Evolutionary conservation across 1,139 yeast genomes (phyloP), one percentile per base, ranked within the genome.

Genomic region (Pneumocystis wakefieldiae): DNA sequence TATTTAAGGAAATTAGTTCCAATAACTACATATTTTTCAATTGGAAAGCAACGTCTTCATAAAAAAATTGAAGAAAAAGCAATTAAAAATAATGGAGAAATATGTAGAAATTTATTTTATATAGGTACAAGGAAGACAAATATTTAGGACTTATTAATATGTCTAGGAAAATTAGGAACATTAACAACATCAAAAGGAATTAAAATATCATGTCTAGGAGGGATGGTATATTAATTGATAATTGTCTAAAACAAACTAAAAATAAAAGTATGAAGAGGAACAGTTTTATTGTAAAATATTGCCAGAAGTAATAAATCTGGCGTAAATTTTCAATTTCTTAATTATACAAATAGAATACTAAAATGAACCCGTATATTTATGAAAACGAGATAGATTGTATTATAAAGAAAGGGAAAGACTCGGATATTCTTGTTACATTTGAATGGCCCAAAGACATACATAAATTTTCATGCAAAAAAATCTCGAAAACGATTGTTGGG

Each of bases 371-470:
- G 17, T 48, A 24, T 19, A 48, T 48, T 48, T 48, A 48, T 48
- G 32, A 48, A 24, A 48, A 1, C 7, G 55, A 48, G 17, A 3
- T 48, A 48, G n/a, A 48, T 10, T 10, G 12, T 19, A 48, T 48
- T 48, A 48, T 48, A 8, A 24, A 37, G 15, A 17, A 28, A 28
- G 14, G 35, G 39, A 61, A 64, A 41, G 48, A 53, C 24, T 63
- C 84, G 2, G 92, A 86, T 70, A 75, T 86, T 2, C 69, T 87
- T 14, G 67, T 87, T 0, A 78, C 87, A 0, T 77, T 78, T 64
- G 77, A 80, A 64, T 86, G 91, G 90, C 86, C 92, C 8, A 68
- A 67, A n/a, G 73, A 76, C 83, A 28, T 80, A 83, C 0, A 70
- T 73, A 38, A 78, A 75, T 64, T 76, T 77, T 53, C 70, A 65